These are phyloP conservation scores for Ceratorhiza oryzae-sativae DNA, from an alignment of 1,284 basidiomycete genomes.

Conservation along the genomic window DNA sequence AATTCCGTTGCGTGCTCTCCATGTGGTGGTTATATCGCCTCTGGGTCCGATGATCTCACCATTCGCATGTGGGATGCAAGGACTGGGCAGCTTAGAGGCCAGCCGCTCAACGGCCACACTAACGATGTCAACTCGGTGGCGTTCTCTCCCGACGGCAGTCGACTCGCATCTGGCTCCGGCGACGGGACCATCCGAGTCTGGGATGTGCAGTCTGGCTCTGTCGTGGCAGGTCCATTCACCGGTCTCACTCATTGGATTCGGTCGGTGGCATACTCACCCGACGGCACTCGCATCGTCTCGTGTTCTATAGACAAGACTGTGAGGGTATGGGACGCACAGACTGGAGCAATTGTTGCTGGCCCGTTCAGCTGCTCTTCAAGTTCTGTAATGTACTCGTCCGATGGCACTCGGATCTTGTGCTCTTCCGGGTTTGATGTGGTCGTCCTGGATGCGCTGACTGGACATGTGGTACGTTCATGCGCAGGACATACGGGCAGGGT, in stretches of 20 bases:
- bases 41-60: too few species aligned
- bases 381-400: not conserved
- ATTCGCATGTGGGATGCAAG: too few species aligned
- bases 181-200: not conserved
- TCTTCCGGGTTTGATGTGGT: too few species aligned
- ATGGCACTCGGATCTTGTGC: too few species aligned
- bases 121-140: not conserved
- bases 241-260: not conserved
- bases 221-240: too few species aligned
- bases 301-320: not conserved
- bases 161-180: not conserved
- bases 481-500: too few species aligned
- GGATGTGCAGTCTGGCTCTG: not conserved
- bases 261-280: slow-evolving; percentile 1
- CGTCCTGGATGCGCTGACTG: too few species aligned
- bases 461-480: too few species aligned
- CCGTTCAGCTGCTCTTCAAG: not conserved
- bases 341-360: not conserved
- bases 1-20: not conserved
- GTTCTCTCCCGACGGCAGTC: not conserved
- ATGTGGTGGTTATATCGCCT: too few species aligned
- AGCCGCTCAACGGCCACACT: not conserved
- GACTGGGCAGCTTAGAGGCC: not conserved
- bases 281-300: not conserved
- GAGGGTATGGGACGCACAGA: not conserved